These are phyloP conservation scores for Typha latifolia DNA, from an alignment of 176 grass and related monocot genomes.

Conservation along the genomic window DNA sequence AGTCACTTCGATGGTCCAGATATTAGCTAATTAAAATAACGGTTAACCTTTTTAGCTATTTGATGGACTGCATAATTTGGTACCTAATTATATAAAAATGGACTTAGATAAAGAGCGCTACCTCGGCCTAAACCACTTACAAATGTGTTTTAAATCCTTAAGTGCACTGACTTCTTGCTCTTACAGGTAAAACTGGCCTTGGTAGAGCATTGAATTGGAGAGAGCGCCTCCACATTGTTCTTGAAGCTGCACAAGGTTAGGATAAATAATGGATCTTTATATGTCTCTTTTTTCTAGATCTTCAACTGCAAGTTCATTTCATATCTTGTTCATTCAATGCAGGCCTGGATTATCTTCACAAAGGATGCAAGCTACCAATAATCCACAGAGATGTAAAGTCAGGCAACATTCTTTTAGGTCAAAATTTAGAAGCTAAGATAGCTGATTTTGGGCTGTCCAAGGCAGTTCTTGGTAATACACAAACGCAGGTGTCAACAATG, in stretches of 20 bases:
- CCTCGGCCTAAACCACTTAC: no score
- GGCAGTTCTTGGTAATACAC: conserved; percentile 1
- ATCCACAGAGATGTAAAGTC: conserved; percentile 52
- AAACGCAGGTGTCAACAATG: conserved; percentile 4
- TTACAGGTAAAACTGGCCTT: conserved; percentile 16
- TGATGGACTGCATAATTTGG: no score
- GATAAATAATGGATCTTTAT: background rate
- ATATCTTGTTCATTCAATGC: background rate
- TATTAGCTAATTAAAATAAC: no score
- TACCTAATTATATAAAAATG: no score
- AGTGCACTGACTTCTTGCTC: background rate
- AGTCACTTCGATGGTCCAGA: no score
- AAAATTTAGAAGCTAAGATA: conserved; percentile 30
- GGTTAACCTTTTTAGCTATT: no score
- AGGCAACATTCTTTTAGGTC: conserved; percentile 27
- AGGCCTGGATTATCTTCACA: conserved; percentile 40
- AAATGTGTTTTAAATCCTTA: no score
- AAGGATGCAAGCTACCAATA: conserved; percentile 24
- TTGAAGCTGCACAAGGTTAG: conserved; percentile 18
- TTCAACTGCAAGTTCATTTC: background rate
- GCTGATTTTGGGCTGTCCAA: conserved; percentile 34
- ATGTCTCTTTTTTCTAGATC: background rate
- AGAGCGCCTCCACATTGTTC: conserved; percentile 23
- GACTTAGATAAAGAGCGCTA: no score
- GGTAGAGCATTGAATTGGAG: conserved; percentile 22